Evolutionary conservation across 2,329 filamentous ascomycete genomes (phyloP), one percentile per base, ranked within the genome.

Genomic region (Claviceps citrina): DNA sequence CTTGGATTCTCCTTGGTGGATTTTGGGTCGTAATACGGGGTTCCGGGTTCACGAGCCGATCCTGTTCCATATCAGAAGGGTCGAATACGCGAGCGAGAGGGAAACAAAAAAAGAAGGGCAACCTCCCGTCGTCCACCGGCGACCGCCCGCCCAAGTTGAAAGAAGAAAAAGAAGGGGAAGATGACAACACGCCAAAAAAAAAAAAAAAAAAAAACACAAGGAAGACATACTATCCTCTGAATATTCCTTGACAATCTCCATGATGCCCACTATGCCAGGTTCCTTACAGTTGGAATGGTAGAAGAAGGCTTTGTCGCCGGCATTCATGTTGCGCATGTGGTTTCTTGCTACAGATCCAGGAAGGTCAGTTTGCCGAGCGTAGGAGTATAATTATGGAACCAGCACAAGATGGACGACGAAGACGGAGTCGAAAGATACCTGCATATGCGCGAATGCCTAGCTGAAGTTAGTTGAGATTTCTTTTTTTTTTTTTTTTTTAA

Each of bases 221-320:
- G 7, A 7, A 13, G 12, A 22, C 72, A 50, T 62, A 84, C 81
- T 63, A 52, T 98, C 91, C 7, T 84, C 71, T 2, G 80, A 79
- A 48, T 84, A 81, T 55, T 94, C 87, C 47, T 75, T 70, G 13
- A 93, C 86, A 46, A 98, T 82, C 52, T 91, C 82, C 81, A 94
- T 87, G 15, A 80, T 74, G 2, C 87, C 87, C 1, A 80, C 85
- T 36, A 96, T 85, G 2, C 84, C 89, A 0, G 87, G 86, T 19
- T 80, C 73, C 56, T 93, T 93, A 62, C 84, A 91, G 52, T 91
- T 93, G 35, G 84, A 93, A 61, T 95, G 89, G 56, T 96, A 96
- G 64, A 98, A 96, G 64, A 98, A 96, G 20, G 86, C 87, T 25
- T 87, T 68, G 54, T 98, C 91, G 38, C 87, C 87, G 41, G 78